phyloP scores from a whole-genome alignment of 345 rosid genomes.

The Rhizophora apiculata region DNA sequence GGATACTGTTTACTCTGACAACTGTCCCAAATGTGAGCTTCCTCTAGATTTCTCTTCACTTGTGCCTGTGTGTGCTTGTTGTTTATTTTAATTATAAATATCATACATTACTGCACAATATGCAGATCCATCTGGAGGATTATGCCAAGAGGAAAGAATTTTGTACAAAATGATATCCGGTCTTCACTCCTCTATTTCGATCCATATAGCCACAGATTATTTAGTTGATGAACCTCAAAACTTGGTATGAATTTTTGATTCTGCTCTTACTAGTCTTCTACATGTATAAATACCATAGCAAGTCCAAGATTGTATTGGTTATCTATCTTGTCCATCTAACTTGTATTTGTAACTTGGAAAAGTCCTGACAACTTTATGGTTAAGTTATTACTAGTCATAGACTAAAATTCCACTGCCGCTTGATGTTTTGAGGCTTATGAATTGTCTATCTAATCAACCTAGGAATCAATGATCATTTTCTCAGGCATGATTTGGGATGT shows the following conservation, averaged over 20 bases:
- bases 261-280: neutral
- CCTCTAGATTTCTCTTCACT: neutral
- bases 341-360: too few relatives aligned
- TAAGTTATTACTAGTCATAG: neutral
- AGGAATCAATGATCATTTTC: too few relatives aligned
- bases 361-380: neutral
- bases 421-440: neutral
- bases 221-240: constrained; percentile 73
- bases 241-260: constrained; percentile 40
- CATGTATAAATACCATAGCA: neutral
- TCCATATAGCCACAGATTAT: constrained; percentile 86
- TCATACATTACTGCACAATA: neutral
- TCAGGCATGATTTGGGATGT: too few relatives aligned
- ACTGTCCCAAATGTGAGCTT: constrained; percentile 80
- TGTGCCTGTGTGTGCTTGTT: neutral
- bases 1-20: constrained; percentile 90
- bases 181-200: constrained; percentile 89
- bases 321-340: neutral
- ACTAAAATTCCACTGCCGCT: neutral
- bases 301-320: neutral
- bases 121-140: constrained; percentile 69
- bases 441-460: neutral
- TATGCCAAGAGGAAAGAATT: constrained; percentile 80
- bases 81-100: neutral
- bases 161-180: constrained; percentile 94